Conservation (phyloP, 225 moss, liverwort and hornwort species). For the Neckera pumila region DNA sequence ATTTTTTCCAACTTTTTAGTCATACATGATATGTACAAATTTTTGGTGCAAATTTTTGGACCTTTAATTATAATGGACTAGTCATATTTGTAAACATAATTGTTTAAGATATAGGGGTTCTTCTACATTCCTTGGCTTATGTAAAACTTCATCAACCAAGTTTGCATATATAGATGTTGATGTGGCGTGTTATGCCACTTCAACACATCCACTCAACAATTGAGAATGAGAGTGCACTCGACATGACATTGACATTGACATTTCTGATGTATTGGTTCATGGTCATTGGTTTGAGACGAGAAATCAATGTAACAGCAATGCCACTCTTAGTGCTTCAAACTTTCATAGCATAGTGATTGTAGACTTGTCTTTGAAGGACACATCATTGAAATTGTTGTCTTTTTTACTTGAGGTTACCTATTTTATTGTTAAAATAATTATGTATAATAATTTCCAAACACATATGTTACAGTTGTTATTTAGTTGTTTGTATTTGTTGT, state of each 20-base stretch:
- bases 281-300: background rate
- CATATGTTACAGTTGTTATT: background rate
- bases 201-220: background rate
- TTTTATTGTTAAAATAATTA: background rate
- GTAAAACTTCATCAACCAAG: background rate
- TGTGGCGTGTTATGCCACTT: background rate
- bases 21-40: background rate
- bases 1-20: background rate
- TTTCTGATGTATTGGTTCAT: background rate
- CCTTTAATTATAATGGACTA: background rate
- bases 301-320: background rate
- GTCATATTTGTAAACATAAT: background rate
- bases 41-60: background rate
- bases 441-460: background rate
- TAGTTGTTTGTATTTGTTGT: background rate
- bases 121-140: background rate
- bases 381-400: background rate
- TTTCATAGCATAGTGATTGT: background rate
- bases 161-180: accelerated
- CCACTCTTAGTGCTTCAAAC: background rate
- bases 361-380: background rate
- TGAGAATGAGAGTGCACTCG: background rate
- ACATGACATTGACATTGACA: background rate
- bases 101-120: background rate
- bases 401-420: background rate